Percentiles rank a stretch among this genome's conserved stretches.
phyloP scores from a whole-genome alignment of 2,329 filamentous ascomycete genomes.

The Aspergillus neoniger region DNA sequence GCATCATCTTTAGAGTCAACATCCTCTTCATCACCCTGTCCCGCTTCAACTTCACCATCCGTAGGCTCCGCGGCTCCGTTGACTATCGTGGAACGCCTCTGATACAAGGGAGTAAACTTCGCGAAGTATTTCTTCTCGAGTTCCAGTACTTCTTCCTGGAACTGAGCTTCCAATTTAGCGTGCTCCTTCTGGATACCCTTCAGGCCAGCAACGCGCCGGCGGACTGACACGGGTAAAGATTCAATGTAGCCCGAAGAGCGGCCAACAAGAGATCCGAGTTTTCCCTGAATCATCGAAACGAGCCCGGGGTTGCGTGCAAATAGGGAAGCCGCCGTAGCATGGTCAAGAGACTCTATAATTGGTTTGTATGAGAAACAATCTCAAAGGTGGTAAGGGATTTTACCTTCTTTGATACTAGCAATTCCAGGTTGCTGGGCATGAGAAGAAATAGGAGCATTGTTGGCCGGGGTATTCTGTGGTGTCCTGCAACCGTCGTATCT shows the following conservation, averaged over 20 bases:
- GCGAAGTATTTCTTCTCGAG: slow-evolving; percentile 99
- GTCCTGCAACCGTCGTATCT: slow-evolving; percentile 63
- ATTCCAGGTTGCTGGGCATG: slow-evolving; percentile 95
- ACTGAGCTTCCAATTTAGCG: slow-evolving; percentile 95
- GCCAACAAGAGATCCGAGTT: slow-evolving; percentile 88
- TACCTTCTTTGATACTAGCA: slow-evolving; percentile 96
- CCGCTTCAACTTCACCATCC: slow-evolving; percentile 81
- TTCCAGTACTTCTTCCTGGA: slow-evolving; percentile 96
- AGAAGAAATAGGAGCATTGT: slow-evolving; percentile 94
- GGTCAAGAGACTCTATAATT: slow-evolving; percentile 80
- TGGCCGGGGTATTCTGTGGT: slow-evolving; percentile 95
- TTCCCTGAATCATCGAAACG: slow-evolving; percentile 96
- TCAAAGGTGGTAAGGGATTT: slow-evolving; percentile 34
- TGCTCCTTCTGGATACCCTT: slow-evolving; percentile 99
- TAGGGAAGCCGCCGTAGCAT: slow-evolving; percentile 81
- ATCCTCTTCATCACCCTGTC: slow-evolving; percentile 74
- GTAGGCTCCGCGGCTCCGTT: slow-evolving; percentile 85
- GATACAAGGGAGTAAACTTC: slow-evolving; percentile 96
- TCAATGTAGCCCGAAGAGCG: slow-evolving; percentile 97
- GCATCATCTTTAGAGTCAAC: slow-evolving; percentile 63
- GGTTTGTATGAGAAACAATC: slow-evolving; percentile 8
- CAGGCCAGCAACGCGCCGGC: slow-evolving; percentile 88
- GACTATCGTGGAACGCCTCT: slow-evolving; percentile 90
- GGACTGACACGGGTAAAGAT: slow-evolving; percentile 84
- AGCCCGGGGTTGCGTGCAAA: slow-evolving; percentile 95